phyloP scores from a whole-genome alignment of 2,329 filamentous ascomycete species.

The Aspergillus pseudonomiae region DNA sequence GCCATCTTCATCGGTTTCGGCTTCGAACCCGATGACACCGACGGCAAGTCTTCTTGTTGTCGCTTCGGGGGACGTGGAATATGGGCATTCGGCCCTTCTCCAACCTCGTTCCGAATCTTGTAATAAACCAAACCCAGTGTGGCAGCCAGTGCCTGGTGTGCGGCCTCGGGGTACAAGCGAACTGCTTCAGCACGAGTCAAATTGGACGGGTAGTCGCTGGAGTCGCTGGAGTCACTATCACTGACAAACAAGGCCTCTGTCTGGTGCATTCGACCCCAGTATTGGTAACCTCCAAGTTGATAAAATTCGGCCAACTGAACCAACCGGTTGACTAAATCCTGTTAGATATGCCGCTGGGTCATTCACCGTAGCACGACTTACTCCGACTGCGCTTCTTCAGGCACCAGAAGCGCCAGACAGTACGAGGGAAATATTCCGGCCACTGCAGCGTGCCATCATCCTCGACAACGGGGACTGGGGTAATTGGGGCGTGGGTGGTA shows the following conservation, averaged over 20 bases:
- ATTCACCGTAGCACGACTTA: constrained; percentile 29
- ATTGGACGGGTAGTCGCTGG: constrained; percentile 39
- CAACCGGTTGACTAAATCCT: constrained; percentile 40
- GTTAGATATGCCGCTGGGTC: constrained; percentile 7
- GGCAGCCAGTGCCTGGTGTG: constrained; percentile 44
- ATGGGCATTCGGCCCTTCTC: constrained; percentile 34
- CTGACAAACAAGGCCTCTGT: constrained; percentile 30
- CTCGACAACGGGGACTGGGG: constrained; percentile 37
- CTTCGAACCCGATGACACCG: constrained; percentile 34
- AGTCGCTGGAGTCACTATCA: constrained; percentile 44
- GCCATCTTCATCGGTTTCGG: constrained; percentile 40
- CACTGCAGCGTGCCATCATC: constrained; percentile 39
- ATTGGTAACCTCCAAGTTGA: constrained; percentile 42
- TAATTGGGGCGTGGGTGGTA: constrained; percentile 42
- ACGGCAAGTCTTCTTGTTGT: constrained; percentile 38
- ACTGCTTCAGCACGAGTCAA: constrained; percentile 41
- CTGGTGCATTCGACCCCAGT: constrained; percentile 41
- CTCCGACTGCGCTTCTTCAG: constrained; percentile 44
- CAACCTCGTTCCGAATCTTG: constrained; percentile 46
- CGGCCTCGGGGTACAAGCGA: constrained; percentile 40
- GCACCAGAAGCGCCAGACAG: constrained; percentile 47
- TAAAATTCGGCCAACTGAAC: constrained; percentile 45
- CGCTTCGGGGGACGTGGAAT: constrained; percentile 39
- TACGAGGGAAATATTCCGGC: constrained; percentile 43
- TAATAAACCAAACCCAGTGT: constrained; percentile 45